Evolutionary conservation across 441 rosid species (phyloP).

Genomic region (Syzygium syzygioides): DNA sequence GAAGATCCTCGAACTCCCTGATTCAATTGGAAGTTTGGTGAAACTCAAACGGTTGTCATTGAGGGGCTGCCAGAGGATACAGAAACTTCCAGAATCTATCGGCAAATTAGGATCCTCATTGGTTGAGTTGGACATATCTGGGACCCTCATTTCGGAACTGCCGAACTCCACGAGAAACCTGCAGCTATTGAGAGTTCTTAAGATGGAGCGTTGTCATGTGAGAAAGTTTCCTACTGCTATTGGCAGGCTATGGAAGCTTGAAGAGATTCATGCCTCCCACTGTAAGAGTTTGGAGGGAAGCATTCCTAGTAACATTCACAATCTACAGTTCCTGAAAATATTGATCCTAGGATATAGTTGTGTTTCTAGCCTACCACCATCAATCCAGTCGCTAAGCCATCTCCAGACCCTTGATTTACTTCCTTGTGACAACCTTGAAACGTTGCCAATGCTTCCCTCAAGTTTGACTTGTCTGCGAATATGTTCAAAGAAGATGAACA

Average conservation of each 20-base stretch:
- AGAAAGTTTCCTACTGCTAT: neutral
- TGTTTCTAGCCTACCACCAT: neutral
- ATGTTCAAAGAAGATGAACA: neutral
- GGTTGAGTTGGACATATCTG: neutral
- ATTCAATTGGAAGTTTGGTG: neutral
- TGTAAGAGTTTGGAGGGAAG: neutral
- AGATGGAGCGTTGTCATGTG: neutral
- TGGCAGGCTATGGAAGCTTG: neutral
- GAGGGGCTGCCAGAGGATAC: neutral
- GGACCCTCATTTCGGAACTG: neutral
- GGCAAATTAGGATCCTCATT: neutral
- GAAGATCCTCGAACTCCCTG: neutral
- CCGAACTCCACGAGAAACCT: neutral
- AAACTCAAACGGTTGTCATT: neutral
- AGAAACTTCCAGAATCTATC: neutral
- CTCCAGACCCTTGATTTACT: neutral
- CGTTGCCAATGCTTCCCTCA: neutral
- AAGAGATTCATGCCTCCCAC: constrained; percentile 1
- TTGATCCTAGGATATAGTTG: neutral
- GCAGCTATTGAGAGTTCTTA: neutral
- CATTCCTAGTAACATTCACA: neutral
- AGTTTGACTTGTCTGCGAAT: neutral
- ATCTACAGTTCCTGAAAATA: neutral
- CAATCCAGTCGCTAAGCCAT: neutral
- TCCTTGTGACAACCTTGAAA: neutral